A percentile compares a stretch with the other conserved stretches of the same genome.
These are phyloP conservation scores for Erigeron philadelphicus DNA, from an alignment of 140 eudicot genomes.

Conservation along the genomic window DNA sequence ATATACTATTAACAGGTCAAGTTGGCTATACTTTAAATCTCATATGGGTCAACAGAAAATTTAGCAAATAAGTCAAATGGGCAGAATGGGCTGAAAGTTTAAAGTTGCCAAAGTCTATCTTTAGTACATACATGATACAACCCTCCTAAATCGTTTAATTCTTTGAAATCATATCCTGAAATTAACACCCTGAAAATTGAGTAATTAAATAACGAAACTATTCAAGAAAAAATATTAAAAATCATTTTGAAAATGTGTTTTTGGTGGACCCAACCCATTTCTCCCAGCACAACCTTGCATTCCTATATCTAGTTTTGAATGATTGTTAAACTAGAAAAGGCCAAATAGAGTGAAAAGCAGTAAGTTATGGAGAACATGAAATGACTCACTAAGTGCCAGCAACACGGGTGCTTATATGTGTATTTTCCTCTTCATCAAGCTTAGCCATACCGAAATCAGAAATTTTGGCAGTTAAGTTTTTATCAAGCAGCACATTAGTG, in stretches of 20 bases:
- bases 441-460: conserved; percentile 83
- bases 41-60: too few relatives aligned
- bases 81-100: too few relatives aligned
- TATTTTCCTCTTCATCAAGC: conserved; percentile 72
- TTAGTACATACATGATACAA: too few relatives aligned
- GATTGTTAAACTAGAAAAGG: neutral
- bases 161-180: too few relatives aligned
- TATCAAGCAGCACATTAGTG: conserved; percentile 69
- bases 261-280: neutral
- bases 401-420: conserved; percentile 73
- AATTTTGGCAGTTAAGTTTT: conserved; percentile 60
- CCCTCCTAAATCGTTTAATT: too few relatives aligned
- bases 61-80: too few relatives aligned
- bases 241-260: too few relatives aligned
- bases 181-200: too few relatives aligned
- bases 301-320: neutral
- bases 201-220: too few relatives aligned
- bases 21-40: neutral
- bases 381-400: conserved; percentile 71
- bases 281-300: neutral
- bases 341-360: neutral
- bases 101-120: too few relatives aligned
- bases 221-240: too few relatives aligned
- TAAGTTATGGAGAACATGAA: neutral
- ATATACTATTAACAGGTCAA: neutral